These are phyloP conservation scores for Alternaria sp. DNA, from an alignment of 2,329 filamentous ascomycete genomes.

Conservation along the genomic window DNA sequence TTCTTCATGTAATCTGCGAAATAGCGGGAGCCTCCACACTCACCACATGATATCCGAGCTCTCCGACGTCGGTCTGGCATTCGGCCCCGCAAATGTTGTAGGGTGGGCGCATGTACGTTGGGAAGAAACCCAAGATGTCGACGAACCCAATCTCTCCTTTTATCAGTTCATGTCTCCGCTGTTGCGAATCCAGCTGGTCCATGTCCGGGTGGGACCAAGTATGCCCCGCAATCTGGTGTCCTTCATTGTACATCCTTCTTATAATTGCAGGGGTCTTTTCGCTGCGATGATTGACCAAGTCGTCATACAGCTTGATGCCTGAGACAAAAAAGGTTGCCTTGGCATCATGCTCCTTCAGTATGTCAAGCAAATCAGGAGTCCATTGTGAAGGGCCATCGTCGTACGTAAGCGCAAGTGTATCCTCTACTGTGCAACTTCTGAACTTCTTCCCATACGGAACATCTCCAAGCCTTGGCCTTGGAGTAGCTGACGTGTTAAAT, in stretches of 20 bases:
- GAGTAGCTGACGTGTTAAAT: slow-evolving; percentile 1
- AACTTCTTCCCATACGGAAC: not conserved
- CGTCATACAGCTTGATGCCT: slow-evolving; percentile 57
- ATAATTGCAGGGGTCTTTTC: slow-evolving; percentile 51
- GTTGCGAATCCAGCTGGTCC: not conserved
- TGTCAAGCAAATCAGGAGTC: slow-evolving; percentile 61
- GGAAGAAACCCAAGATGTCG: slow-evolving; percentile 56
- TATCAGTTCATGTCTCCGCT: slow-evolving; percentile 57
- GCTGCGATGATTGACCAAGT: slow-evolving; percentile 56
- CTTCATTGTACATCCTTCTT: slow-evolving; percentile 58
- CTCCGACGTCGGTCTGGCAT: slow-evolving; percentile 50
- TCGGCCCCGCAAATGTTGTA: slow-evolving; percentile 51
- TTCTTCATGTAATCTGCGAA: not conserved
- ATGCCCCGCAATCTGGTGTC: slow-evolving; percentile 65
- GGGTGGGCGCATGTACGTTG: slow-evolving; percentile 63
- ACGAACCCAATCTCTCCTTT: slow-evolving; percentile 62
- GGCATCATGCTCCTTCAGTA: slow-evolving; percentile 58
- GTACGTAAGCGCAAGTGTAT: slow-evolving; percentile 61
- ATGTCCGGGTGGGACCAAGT: slow-evolving; percentile 50
- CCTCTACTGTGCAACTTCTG: slow-evolving; percentile 35
- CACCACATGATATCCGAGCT: slow-evolving; percentile 60
- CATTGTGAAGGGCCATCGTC: slow-evolving; percentile 64
- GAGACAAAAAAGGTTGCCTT: slow-evolving; percentile 53
- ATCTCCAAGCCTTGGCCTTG: not conserved
- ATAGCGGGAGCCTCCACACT: slow-evolving; percentile 14